Percentiles rank a stretch among this genome's conserved stretches.
phyloP scores from a whole-genome alignment of 1,139 yeast genomes.

The Yamadazyma diospyri region DNA sequence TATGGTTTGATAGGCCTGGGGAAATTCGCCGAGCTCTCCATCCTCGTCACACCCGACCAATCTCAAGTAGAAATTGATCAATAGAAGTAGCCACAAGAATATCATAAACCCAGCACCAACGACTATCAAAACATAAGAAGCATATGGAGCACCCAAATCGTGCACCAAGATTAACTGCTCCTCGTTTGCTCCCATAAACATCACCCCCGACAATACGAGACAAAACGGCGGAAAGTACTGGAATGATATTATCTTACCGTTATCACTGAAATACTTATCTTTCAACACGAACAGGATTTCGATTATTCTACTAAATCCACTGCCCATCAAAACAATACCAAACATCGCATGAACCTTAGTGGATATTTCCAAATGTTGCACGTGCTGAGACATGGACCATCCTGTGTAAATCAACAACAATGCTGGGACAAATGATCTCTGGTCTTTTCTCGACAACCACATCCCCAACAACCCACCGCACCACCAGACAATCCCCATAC shows the following conservation, averaged over 20 bases:
- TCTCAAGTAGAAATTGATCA: slow-evolving; percentile 55
- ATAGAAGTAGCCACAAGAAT: slow-evolving; percentile 58
- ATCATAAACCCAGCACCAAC: slow-evolving; percentile 72
- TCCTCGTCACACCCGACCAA: slow-evolving; percentile 47
- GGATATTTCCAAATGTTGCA: slow-evolving; percentile 68
- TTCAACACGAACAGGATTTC: slow-evolving; percentile 71
- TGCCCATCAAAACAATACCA: slow-evolving; percentile 75
- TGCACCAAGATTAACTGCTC: slow-evolving; percentile 74
- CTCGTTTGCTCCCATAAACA: slow-evolving; percentile 91
- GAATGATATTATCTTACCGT: slow-evolving; percentile 57
- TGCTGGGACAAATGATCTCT: slow-evolving; percentile 76
- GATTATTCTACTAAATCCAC: slow-evolving; percentile 69
- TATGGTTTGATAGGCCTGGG: slow-evolving; percentile 12
- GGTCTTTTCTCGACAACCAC: slow-evolving; percentile 56
- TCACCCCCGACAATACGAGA: slow-evolving; percentile 69
- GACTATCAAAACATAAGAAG: slow-evolving; percentile 74
- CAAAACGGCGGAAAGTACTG: slow-evolving; percentile 85
- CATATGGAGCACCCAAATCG: slow-evolving; percentile 77
- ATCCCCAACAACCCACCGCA: slow-evolving; percentile 86
- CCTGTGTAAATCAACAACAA: slow-evolving; percentile 82
- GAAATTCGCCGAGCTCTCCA: slow-evolving; percentile 22
- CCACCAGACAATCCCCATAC: slow-evolving; percentile 98
- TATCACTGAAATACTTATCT: slow-evolving; percentile 47
- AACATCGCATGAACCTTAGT: slow-evolving; percentile 86
- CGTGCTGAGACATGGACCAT: slow-evolving; percentile 89